Conservation (phyloP, 2,329 filamentous ascomycete species). For the Ophiostoma tasmaniense region DNA sequence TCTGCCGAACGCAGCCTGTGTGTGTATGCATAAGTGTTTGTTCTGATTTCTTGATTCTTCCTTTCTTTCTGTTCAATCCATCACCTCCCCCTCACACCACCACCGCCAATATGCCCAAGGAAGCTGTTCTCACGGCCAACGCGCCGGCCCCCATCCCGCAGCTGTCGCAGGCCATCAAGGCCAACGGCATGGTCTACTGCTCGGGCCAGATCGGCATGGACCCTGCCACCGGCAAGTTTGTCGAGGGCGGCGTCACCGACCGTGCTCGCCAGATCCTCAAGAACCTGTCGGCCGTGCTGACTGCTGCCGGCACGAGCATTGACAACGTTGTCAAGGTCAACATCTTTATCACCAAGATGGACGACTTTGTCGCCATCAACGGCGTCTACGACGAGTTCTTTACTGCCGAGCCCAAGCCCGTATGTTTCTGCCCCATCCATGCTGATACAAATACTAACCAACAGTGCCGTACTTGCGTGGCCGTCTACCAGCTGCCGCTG, state of each 20-base stretch:
- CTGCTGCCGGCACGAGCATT: conserved; percentile 50
- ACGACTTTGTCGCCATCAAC: conserved; percentile 53
- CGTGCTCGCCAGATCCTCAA: conserved; percentile 45
- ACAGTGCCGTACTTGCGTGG: conserved; percentile 56
- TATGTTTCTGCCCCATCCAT: conserved; percentile 25
- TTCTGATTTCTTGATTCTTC: background rate
- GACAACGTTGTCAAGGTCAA: conserved; percentile 59
- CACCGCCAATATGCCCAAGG: conserved; percentile 7
- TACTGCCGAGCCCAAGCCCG: conserved; percentile 37
- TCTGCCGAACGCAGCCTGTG: background rate
- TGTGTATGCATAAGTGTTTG: background rate
- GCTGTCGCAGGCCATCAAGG: conserved; percentile 52
- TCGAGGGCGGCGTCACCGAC: conserved; percentile 49
- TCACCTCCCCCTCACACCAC: background rate
- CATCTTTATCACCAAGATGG: conserved; percentile 57
- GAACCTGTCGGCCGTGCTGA: conserved; percentile 51
- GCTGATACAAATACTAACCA: background rate
- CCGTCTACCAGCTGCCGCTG: conserved; percentile 63
- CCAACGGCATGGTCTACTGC: conserved; percentile 61
- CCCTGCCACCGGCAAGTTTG: conserved; percentile 38
- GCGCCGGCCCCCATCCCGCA: conserved; percentile 46
- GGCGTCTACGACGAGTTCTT: conserved; percentile 46
- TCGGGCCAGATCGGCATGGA: conserved; percentile 39
- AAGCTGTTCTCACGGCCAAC: conserved; percentile 38
- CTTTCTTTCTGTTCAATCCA: background rate